A percentile compares a stretch with the other conserved stretches of the same genome.
These are phyloP conservation scores for Cronartium ribicola DNA, from an alignment of 1,284 basidiomycete species.

Conservation along the genomic window DNA sequence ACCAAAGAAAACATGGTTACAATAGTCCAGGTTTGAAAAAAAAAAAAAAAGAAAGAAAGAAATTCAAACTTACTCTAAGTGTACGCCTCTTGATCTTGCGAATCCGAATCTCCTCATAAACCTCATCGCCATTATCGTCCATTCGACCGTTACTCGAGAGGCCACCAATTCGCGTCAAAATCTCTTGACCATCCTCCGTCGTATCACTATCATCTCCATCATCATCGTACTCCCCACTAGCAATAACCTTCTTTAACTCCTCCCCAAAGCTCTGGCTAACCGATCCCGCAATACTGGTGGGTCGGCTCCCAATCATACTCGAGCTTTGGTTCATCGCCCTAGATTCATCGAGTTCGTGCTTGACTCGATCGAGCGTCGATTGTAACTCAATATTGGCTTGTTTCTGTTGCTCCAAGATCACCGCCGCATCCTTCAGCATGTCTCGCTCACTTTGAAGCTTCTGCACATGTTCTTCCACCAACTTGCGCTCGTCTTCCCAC, in stretches of 20 bases:
- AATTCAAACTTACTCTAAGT: background rate
- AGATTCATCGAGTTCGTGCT: constrained; percentile 35
- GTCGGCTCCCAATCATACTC: constrained; percentile 12
- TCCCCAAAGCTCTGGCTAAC: constrained; percentile 21
- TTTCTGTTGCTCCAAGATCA: constrained; percentile 36
- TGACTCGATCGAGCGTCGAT: constrained; percentile 28
- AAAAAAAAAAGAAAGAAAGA: background rate
- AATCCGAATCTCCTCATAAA: constrained; percentile 35
- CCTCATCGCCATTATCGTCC: background rate
- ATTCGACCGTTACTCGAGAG: background rate
- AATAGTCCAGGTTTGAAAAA: background rate
- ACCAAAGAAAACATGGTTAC: too few species aligned
- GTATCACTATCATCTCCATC: constrained; percentile 11
- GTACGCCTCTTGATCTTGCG: background rate
- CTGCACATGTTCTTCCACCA: constrained; percentile 22
- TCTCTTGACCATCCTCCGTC: background rate
- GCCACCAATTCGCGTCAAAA: background rate
- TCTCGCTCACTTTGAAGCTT: constrained; percentile 11
- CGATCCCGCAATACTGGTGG: constrained; percentile 20
- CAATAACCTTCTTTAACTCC: constrained; percentile 16
- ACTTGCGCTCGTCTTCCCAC: constrained; percentile 17
- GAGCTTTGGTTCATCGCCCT: background rate
- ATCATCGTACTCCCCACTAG: constrained; percentile 14
- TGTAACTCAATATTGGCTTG: constrained; percentile 31
- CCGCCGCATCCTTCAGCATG: constrained; percentile 12